These are phyloP conservation scores for Plasmodium vinckei DNA, from an alignment of 169 alveolate genomes.

Conservation along the genomic window DNA sequence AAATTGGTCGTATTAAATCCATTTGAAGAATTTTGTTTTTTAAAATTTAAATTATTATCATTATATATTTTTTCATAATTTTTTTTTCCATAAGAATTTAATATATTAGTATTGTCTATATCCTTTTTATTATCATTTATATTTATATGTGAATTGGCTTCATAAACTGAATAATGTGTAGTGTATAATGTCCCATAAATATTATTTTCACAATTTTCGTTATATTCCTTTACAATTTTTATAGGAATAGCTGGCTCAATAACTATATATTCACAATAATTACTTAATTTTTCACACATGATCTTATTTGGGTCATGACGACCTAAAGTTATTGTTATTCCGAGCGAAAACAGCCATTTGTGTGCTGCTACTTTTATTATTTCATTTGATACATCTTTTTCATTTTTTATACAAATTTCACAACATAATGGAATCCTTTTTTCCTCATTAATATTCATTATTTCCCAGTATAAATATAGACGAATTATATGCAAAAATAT, in stretches of 20 bases:
- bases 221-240: slow-evolving; percentile 58
- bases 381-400: slow-evolving; percentile 52
- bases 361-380: slow-evolving; percentile 68
- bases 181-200: slow-evolving; percentile 23
- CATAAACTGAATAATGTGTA: slow-evolving; percentile 70
- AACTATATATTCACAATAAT: slow-evolving; percentile 74
- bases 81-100: neutral
- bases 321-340: slow-evolving; percentile 76
- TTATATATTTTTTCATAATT: slow-evolving; percentile 3
- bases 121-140: slow-evolving; percentile 2
- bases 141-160: slow-evolving; percentile 12
- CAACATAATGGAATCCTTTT: slow-evolving; percentile 73
- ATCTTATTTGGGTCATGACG: slow-evolving; percentile 70
- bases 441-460: slow-evolving; percentile 30
- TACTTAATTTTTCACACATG: slow-evolving; percentile 49
- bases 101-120: slow-evolving; percentile 2
- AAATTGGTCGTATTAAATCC: slow-evolving; percentile 9
- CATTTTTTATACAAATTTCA: slow-evolving; percentile 70
- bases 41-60: slow-evolving; percentile 4
- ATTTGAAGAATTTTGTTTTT: slow-evolving; percentile 2
- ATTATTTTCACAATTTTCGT: slow-evolving; percentile 24
- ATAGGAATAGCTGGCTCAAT: slow-evolving; percentile 74
- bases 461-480: too few species aligned
- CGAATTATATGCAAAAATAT: too few species aligned
- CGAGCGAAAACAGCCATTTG: slow-evolving; percentile 67